Evolutionary conservation across 768 basidiomycete species (phyloP).

Genomic region (Leccinum longicurvipes): DNA sequence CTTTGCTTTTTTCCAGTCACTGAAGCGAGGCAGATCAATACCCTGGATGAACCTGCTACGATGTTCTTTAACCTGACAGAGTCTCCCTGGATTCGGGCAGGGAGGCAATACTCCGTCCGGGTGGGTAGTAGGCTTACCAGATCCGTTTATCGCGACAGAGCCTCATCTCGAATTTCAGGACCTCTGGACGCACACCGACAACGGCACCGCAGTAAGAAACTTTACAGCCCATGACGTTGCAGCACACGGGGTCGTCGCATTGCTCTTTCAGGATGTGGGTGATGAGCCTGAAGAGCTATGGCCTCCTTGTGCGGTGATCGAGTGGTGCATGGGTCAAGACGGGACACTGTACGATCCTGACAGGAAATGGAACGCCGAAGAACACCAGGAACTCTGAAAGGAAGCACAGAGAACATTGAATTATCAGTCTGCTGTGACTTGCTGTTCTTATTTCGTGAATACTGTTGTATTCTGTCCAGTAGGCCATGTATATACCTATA

Average conservation of each 20-base stretch:
- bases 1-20: background rate
- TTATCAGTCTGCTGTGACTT: background rate
- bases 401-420: background rate
- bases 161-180: conserved; percentile 41
- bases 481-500: background rate
- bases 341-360: conserved; percentile 42
- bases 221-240: conserved; percentile 54
- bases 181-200: conserved; percentile 69
- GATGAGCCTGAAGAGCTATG: conserved; percentile 58
- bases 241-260: conserved; percentile 64
- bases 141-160: background rate
- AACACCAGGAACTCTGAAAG: conserved; percentile 3
- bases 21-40: conserved; percentile 49
- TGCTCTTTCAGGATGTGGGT: conserved; percentile 63
- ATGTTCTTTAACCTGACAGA: conserved; percentile 65
- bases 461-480: background rate
- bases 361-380: conserved; percentile 24
- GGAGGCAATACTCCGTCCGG: conserved; percentile 60
- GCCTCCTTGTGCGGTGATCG: conserved; percentile 54
- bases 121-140: conserved; percentile 34
- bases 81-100: conserved; percentile 69
- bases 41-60: conserved; percentile 49
- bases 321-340: conserved; percentile 60
- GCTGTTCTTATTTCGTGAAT: background rate
- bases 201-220: conserved; percentile 61